Evolutionary conservation across 768 basidiomycete species (phyloP).

Genomic region (Panus rudis): DNA sequence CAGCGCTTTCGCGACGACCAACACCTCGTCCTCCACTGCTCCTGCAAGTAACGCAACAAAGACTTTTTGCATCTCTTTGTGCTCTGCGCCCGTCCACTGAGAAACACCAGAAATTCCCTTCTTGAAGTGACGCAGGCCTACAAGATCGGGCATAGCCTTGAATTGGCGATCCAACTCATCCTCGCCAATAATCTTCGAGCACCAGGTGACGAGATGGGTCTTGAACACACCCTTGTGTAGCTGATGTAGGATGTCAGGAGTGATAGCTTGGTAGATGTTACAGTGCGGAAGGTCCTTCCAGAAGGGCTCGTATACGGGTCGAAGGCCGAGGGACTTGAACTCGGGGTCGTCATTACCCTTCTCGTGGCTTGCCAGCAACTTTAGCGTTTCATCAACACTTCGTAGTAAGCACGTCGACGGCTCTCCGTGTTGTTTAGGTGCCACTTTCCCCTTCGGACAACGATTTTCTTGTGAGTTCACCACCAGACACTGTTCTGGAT

Average conservation of each 20-base stretch:
- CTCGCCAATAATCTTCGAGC: conserved; percentile 14
- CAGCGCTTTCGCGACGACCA: no score
- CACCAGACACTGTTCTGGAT: conserved; percentile 22
- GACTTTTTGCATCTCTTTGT: conserved; percentile 23
- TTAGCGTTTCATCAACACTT: neutral
- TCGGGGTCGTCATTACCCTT: neutral
- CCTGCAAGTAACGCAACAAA: conserved; percentile 12
- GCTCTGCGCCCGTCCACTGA: conserved; percentile 37
- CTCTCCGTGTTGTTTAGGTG: conserved; percentile 6
- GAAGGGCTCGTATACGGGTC: conserved; percentile 1
- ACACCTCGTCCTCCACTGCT: no score
- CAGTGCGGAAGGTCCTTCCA: conserved; percentile 2
- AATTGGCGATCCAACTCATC: conserved; percentile 27
- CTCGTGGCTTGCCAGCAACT: neutral
- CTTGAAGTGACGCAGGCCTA: conserved; percentile 31
- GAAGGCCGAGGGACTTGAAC: neutral
- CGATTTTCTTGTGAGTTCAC: conserved; percentile 10
- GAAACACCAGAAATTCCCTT: conserved; percentile 32
- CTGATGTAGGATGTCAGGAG: conserved; percentile 5
- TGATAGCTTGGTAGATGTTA: neutral
- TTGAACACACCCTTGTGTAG: conserved; percentile 7
- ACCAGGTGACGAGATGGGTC: conserved; percentile 4
- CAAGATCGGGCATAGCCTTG: conserved; percentile 24
- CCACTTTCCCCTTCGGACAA: conserved; percentile 14
- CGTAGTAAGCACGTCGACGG: conserved; percentile 1